phyloP scores from a whole-genome alignment of 352 stramenopile genomes.

The Stephanocyclus meneghinianus region DNA sequence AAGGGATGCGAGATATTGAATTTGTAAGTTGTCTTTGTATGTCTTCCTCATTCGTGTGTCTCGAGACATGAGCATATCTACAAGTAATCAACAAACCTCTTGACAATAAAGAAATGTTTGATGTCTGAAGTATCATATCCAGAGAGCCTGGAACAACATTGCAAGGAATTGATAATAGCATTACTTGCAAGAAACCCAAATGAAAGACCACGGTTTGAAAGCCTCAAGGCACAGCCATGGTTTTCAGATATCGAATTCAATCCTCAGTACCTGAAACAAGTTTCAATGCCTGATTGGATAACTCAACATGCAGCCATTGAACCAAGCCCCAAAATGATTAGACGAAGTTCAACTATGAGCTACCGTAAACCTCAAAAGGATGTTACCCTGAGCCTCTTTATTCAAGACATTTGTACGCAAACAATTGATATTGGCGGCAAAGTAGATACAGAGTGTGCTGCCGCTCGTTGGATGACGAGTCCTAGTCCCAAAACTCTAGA shows the following conservation, averaged over 20 bases:
- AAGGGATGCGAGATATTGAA: constrained; percentile 33
- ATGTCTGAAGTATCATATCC: constrained; percentile 35
- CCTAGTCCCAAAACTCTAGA: constrained; percentile 12
- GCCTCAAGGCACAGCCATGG: constrained; percentile 26
- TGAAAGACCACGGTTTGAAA: constrained; percentile 17
- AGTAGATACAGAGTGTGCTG: constrained; percentile 15
- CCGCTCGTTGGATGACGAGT: constrained; percentile 14
- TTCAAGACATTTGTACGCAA: constrained; percentile 26
- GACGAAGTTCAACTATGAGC: constrained; percentile 4
- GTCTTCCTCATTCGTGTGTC: too few relatives aligned
- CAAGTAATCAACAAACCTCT: too few relatives aligned
- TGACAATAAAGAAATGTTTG: constrained; percentile 7
- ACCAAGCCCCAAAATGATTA: constrained; percentile 13
- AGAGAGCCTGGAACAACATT: constrained; percentile 9
- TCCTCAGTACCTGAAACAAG: background rate
- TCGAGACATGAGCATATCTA: background rate
- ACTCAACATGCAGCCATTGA: constrained; percentile 18
- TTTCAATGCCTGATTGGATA: constrained; percentile 26
- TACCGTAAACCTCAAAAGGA: constrained; percentile 5
- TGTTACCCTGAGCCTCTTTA: constrained; percentile 12
- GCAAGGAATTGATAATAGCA: constrained; percentile 16
- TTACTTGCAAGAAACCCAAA: constrained; percentile 28
- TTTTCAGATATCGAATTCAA: constrained; percentile 21
- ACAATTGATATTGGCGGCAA: constrained; percentile 2
- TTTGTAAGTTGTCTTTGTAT: constrained; percentile 5